A percentile compares a stretch with the other conserved stretches of the same genome.
phyloP scores from a whole-genome alignment of 2,329 filamentous ascomycete genomes.

The Zasmidium cellare region DNA sequence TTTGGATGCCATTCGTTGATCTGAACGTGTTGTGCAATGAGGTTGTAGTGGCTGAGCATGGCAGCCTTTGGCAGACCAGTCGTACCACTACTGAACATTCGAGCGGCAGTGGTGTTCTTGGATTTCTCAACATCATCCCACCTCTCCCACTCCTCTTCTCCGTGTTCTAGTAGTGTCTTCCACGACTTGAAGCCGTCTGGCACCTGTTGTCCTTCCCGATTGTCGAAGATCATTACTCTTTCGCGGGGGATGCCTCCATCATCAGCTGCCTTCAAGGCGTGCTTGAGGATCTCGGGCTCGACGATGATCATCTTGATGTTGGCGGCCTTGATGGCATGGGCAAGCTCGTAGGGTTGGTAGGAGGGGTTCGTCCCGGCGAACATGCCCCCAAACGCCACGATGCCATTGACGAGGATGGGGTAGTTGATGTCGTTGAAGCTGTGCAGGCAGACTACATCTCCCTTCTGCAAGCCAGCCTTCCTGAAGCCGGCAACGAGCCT shows the following conservation, averaged over 20 bases:
- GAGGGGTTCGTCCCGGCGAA: constrained; percentile 37
- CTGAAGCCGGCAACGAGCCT: constrained; percentile 53
- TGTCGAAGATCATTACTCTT: constrained; percentile 46
- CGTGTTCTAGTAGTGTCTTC: constrained; percentile 39
- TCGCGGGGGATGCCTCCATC: constrained; percentile 36
- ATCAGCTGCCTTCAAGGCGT: constrained; percentile 40
- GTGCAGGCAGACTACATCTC: constrained; percentile 56
- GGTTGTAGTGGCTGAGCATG: constrained; percentile 57
- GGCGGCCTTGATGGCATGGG: constrained; percentile 32
- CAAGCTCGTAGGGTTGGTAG: constrained; percentile 36
- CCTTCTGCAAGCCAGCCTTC: constrained; percentile 46
- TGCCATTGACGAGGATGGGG: constrained; percentile 27
- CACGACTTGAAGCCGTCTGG: constrained; percentile 24
- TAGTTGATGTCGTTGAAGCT: constrained; percentile 44
- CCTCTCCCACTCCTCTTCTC: constrained; percentile 49
- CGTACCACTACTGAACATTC: constrained; percentile 58
- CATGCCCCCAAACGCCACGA: constrained; percentile 34
- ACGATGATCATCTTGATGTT: constrained; percentile 32
- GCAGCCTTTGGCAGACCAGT: constrained; percentile 59
- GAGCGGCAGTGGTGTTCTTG: constrained; percentile 49
- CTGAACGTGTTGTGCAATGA: constrained; percentile 54
- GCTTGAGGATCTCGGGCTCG: constrained; percentile 32
- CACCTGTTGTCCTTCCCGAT: constrained; percentile 23
- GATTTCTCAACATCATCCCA: constrained; percentile 42
- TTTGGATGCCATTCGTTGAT: constrained; percentile 41